Evolutionary conservation across 306 rosid genomes (phyloP).

Genomic region (Prunus mume): DNA sequence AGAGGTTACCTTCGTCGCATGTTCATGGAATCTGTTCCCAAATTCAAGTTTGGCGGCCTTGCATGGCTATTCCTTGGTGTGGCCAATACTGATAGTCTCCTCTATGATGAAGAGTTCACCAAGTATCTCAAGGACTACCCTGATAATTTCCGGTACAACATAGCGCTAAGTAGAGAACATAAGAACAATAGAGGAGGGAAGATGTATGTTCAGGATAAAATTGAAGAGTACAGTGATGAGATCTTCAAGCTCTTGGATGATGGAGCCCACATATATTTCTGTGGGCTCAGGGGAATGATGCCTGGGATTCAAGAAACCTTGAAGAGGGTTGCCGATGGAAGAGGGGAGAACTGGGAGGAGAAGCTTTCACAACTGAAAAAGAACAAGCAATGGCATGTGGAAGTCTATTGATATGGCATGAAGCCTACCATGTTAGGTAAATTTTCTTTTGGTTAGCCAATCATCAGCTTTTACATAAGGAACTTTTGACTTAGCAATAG

Average conservation of each 20-base stretch:
- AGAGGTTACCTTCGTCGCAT: slow-evolving; percentile 95
- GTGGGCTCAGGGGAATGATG: slow-evolving; percentile 99
- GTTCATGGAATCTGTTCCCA: slow-evolving; percentile 90
- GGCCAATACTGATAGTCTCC: slow-evolving; percentile 81
- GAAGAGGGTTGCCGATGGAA: slow-evolving; percentile 76
- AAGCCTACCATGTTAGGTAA: slow-evolving; percentile 16
- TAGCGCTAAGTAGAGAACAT: slow-evolving; percentile 90
- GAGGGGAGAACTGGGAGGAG: slow-evolving; percentile 93
- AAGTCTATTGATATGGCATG: slow-evolving; percentile 61
- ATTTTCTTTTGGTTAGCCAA: background rate
- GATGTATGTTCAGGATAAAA: slow-evolving; percentile 98
- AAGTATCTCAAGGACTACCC: slow-evolving; percentile 85
- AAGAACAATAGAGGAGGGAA: slow-evolving; percentile 84
- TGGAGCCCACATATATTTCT: slow-evolving; percentile 96
- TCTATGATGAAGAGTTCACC: slow-evolving; percentile 81
- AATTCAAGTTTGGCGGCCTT: slow-evolving; percentile 79
- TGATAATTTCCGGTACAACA: slow-evolving; percentile 65
- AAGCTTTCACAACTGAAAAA: slow-evolving; percentile 88
- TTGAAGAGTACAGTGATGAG: slow-evolving; percentile 91
- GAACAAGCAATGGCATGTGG: slow-evolving; percentile 99
- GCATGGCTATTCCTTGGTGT: slow-evolving; percentile 99
- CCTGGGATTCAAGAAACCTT: slow-evolving; percentile 96
- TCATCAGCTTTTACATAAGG: slow-evolving; percentile 26
- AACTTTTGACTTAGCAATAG: slow-evolving; percentile 19
- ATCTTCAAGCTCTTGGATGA: slow-evolving; percentile 73